Conservation (phyloP, 2,329 filamentous ascomycete species). For the Cladosporium sp. region DNA sequence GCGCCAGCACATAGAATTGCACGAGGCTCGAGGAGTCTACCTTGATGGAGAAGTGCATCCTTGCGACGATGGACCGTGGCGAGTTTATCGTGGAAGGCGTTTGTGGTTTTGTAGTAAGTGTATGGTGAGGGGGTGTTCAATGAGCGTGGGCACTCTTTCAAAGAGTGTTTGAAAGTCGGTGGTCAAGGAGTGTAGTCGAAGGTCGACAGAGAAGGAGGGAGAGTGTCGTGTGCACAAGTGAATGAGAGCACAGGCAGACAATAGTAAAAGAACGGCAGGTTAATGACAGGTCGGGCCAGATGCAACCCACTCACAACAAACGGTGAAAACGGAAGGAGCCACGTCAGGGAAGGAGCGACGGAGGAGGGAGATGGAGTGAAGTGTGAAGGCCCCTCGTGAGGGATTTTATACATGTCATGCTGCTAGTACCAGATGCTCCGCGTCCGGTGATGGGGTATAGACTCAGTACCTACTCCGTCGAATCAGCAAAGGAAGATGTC, state of each 20-base stretch:
- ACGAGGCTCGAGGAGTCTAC: no score
- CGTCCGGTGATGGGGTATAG: constrained; percentile 77
- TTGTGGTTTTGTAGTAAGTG: not conserved
- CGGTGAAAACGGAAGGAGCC: not conserved
- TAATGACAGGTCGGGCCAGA: not conserved
- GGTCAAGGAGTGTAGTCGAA: no score
- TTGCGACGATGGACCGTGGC: not conserved
- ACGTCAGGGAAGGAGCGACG: not conserved
- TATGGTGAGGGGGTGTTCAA: not conserved
- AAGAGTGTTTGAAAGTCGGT: not conserved
- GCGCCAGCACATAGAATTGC: no score
- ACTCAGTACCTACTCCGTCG: constrained; percentile 21
- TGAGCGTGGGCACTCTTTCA: not conserved
- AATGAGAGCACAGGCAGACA: not conserved
- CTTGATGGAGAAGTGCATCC: not conserved
- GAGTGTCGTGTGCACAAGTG: not conserved
- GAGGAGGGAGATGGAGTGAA: not conserved
- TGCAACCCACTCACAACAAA: constrained; percentile 3
- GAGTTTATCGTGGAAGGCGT: not conserved
- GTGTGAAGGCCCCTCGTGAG: not conserved
- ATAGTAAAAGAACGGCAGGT: not conserved
- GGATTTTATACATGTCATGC: not conserved
- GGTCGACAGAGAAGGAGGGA: not conserved
- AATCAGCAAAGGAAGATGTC: constrained; percentile 6
- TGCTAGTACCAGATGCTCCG: constrained; percentile 86